Conservation (phyloP, 1,139 yeast species). For the Blastobotrys petasosporus region DNA sequence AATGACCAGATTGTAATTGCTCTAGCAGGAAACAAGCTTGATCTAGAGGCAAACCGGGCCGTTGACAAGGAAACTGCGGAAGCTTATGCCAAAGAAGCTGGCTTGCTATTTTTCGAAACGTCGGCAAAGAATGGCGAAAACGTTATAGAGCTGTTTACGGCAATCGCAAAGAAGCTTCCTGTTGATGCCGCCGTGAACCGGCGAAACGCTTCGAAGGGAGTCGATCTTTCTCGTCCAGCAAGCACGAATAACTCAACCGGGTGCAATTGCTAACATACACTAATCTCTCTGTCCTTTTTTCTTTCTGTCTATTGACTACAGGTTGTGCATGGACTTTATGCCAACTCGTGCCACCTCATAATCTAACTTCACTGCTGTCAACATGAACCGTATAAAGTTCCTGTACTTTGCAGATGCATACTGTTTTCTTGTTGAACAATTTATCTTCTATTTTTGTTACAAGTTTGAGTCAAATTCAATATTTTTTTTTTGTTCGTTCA, state of each 20-base stretch:
- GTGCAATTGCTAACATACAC: conserved; percentile 28
- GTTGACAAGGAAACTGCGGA: conserved; percentile 51
- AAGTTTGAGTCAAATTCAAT: no score
- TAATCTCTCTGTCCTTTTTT: not conserved
- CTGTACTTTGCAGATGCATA: no score
- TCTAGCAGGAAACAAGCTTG: conserved; percentile 76
- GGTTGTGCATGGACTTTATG: no score
- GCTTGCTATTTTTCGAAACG: conserved; percentile 79
- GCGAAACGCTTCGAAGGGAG: conserved; percentile 32
- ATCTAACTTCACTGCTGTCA: no score
- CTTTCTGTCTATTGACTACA: not conserved
- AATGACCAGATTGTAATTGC: conserved; percentile 77
- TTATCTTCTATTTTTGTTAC: no score
- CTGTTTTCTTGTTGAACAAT: no score
- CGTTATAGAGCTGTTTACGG: conserved; percentile 72
- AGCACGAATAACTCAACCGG: conserved; percentile 22
- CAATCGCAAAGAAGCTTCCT: conserved; percentile 53
- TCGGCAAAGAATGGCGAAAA: conserved; percentile 90
- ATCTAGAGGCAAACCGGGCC: conserved; percentile 49
- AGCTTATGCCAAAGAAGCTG: conserved; percentile 64
- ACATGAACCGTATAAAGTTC: no score
- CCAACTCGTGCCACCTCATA: no score
- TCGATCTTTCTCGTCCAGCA: conserved; percentile 28
- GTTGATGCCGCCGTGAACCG: conserved; percentile 31
- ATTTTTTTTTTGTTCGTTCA: no score